These are phyloP conservation scores for Russula vinacea DNA, from an alignment of 768 basidiomycete genomes.

Conservation along the genomic window DNA sequence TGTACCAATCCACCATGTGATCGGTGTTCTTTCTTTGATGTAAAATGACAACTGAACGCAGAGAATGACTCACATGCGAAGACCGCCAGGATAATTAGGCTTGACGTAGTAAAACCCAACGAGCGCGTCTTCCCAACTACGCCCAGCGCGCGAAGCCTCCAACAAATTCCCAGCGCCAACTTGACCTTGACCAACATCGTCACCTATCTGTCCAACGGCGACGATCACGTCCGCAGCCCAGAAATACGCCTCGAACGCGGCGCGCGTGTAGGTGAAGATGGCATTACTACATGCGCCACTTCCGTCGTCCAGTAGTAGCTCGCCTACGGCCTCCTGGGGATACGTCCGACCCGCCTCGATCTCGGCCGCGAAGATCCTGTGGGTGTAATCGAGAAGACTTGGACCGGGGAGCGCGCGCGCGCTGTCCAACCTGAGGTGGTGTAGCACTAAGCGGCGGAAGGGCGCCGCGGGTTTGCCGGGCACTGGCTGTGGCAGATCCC, in stretches of 20 bases:
- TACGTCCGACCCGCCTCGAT: slow-evolving; percentile 78
- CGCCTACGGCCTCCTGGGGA: slow-evolving; percentile 62
- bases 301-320: not conserved
- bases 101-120: slow-evolving; percentile 84
- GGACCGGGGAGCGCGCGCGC: slow-evolving; percentile 35
- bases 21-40: not conserved
- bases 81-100: slow-evolving; percentile 90
- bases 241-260: slow-evolving; percentile 70
- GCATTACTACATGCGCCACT: slow-evolving; percentile 33
- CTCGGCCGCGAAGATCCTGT: slow-evolving; percentile 63
- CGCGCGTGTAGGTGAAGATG: slow-evolving; percentile 35
- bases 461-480: slow-evolving; percentile 30
- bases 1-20: not conserved
- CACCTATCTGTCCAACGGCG: slow-evolving; percentile 44
- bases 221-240: slow-evolving; percentile 75
- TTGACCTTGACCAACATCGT: not conserved
- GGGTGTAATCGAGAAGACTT: slow-evolving; percentile 61
- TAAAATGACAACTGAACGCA: not conserved
- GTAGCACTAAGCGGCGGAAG: slow-evolving; percentile 32
- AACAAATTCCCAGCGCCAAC: slow-evolving; percentile 34
- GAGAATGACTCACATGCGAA: slow-evolving; percentile 67
- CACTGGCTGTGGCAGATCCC: slow-evolving; percentile 38
- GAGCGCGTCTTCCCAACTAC: slow-evolving; percentile 65
- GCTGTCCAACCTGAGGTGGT: slow-evolving; percentile 38
- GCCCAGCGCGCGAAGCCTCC: slow-evolving; percentile 46